Evolutionary conservation across 2,329 filamentous ascomycete genomes (phyloP), one percentile per base, ranked within the genome.

Genomic region (Stenocarpella maydis): DNA sequence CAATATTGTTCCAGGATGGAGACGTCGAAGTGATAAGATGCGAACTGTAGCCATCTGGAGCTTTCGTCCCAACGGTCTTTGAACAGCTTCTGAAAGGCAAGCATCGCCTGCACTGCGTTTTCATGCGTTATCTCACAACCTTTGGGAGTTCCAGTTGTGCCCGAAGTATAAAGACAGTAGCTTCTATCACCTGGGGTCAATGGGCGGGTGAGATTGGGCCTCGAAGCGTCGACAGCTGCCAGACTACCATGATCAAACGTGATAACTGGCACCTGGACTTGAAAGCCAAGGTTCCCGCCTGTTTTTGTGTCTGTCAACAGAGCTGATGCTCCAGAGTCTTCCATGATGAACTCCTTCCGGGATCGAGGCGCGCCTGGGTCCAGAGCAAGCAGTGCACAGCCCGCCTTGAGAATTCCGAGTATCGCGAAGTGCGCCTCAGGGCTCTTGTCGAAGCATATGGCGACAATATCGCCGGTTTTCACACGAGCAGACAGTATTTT

Each of bases 1-100:
- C 94, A 98, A 78, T 95, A 98, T 75, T 97, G 95, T 76, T 98
- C 95, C 0, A 98, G 85, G 0, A 98, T 92, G 1, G 93, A 96
- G 4, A 98, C 95, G 75, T 98, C 95, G 71, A 98, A 98, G 78
- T 97, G 95, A 68, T 97, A 93, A 0, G 94, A 95, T 1, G 95
- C 95, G 76, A 98, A 98, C 76, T 98, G 95, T 0, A 98, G 84
- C 91, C 94, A 98, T 69, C 92, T 88, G 0, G 94, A 97, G 0
- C 86, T 77, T 0, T 83, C 75, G 49, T 91, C 86, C 92, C 94
- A 97, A 74, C 93, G 91, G 0, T 86, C 89, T 6, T 81, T 79
- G 76, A 98, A 97, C 0, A 98, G 84, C 37, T 89, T 83, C 74
- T 93, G 90, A 77, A 98, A 98, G 0, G 94, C 90, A 66, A 95